These are phyloP conservation scores for Rutidosis leptorrhynchoides DNA, from an alignment of 129 eudicot genomes.

Conservation along the genomic window DNA sequence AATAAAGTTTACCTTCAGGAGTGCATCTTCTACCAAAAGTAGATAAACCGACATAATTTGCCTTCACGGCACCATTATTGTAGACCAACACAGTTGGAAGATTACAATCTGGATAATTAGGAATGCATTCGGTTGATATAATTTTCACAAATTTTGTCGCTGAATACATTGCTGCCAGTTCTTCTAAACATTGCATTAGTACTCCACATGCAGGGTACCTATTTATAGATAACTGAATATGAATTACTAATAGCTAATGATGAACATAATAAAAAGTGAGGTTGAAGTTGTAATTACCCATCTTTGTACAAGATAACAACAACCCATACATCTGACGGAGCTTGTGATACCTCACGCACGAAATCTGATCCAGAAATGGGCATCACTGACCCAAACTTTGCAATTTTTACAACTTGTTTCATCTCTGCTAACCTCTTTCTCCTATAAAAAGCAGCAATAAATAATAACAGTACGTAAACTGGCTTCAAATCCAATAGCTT, in stretches of 20 bases:
- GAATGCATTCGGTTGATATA: slow-evolving; percentile 93
- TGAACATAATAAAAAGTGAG: slow-evolving; percentile 7
- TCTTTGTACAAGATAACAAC: slow-evolving; percentile 81
- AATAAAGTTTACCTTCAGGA: slow-evolving; percentile 66
- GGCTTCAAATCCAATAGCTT: not conserved
- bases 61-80: slow-evolving; percentile 85
- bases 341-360: slow-evolving; percentile 94
- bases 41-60: slow-evolving; percentile 70
- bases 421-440: slow-evolving; percentile 89
- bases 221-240: slow-evolving; percentile 22
- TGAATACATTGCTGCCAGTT: slow-evolving; percentile 72
- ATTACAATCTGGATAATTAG: slow-evolving; percentile 89
- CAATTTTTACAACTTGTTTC: slow-evolving; percentile 69
- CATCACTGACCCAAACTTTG: slow-evolving; percentile 74
- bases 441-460: slow-evolving; percentile 38
- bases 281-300: slow-evolving; percentile 44
- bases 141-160: slow-evolving; percentile 91
- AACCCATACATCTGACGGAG: slow-evolving; percentile 86
- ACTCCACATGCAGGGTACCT: slow-evolving; percentile 75
- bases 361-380: slow-evolving; percentile 97
- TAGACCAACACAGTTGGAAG: slow-evolving; percentile 93
- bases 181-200: slow-evolving; percentile 74
- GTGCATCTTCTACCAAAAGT: slow-evolving; percentile 90
- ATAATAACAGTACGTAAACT: not conserved
- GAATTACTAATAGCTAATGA: slow-evolving; percentile 3